Conservation (phyloP, 164 flowering plant genomes). For the Magnolia sinica region DNA sequence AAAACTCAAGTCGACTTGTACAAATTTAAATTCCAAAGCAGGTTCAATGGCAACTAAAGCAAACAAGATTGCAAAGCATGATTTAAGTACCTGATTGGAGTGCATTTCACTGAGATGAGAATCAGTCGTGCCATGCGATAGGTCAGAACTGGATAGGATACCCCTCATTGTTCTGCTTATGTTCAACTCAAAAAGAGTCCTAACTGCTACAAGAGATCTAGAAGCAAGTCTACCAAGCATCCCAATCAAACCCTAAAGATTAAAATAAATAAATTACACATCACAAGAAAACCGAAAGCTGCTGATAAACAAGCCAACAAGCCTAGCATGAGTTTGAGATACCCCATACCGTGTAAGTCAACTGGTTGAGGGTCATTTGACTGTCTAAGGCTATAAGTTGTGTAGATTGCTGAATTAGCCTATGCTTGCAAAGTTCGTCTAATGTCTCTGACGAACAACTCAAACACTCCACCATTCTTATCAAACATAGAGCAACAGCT, state of each 20-base stretch:
- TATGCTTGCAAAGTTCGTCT: slow-evolving; percentile 69
- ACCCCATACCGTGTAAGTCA: slow-evolving; percentile 22
- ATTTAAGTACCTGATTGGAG: slow-evolving; percentile 51
- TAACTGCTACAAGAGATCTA: slow-evolving; percentile 62
- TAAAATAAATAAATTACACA: slow-evolving; percentile 3
- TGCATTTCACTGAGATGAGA: slow-evolving; percentile 38
- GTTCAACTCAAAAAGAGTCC: slow-evolving; percentile 68
- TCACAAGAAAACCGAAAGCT: background rate
- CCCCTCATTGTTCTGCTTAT: slow-evolving; percentile 60
- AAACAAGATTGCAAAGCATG: background rate
- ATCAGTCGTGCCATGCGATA: slow-evolving; percentile 47
- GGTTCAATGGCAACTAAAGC: background rate
- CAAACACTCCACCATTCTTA: slow-evolving; percentile 49
- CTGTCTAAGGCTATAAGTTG: slow-evolving; percentile 54
- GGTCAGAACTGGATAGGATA: slow-evolving; percentile 45
- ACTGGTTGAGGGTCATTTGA: slow-evolving; percentile 46
- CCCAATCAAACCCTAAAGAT: slow-evolving; percentile 71
- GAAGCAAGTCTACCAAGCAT: slow-evolving; percentile 70
- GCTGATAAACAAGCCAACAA: background rate
- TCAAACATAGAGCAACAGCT: slow-evolving; percentile 64
- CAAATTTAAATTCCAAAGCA: background rate
- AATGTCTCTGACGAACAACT: slow-evolving; percentile 50
- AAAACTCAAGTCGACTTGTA: background rate
- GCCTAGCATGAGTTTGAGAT: background rate
- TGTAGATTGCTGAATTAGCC: slow-evolving; percentile 52